These are phyloP conservation scores for Chaetothyriales sp. DNA, from an alignment of 2,329 filamentous ascomycete species.

Conservation along the genomic window DNA sequence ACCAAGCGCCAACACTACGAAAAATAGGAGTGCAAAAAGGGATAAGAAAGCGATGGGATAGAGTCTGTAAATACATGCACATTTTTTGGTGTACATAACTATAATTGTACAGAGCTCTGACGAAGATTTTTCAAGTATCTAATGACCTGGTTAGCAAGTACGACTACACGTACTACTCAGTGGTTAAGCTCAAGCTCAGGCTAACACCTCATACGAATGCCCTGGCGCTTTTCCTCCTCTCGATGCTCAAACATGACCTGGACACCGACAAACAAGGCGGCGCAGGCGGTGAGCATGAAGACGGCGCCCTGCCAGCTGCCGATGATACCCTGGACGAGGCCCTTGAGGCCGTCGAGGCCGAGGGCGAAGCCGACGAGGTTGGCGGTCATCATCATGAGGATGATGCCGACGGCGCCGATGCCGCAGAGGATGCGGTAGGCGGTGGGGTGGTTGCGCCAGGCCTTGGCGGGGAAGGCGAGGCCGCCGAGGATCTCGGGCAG, in stretches of 20 bases:
- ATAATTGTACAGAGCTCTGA: too few species aligned
- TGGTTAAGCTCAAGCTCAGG: neutral
- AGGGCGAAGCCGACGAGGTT: slow-evolving; percentile 93
- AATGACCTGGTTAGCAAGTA: neutral
- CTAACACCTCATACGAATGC: slow-evolving; percentile 70
- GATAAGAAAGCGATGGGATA: neutral
- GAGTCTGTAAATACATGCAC: neutral
- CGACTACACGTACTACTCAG: too few species aligned
- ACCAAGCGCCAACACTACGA: too few species aligned
- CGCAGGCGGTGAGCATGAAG: slow-evolving; percentile 58
- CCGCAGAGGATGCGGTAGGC: slow-evolving; percentile 68
- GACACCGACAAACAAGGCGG: slow-evolving; percentile 64
- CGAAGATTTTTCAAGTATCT: too few species aligned
- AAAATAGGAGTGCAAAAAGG: neutral
- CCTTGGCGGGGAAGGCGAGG: slow-evolving; percentile 55
- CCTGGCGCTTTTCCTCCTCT: slow-evolving; percentile 66
- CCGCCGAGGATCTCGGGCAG: slow-evolving; percentile 66
- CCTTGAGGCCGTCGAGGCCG: slow-evolving; percentile 72
- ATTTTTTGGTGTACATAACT: neutral
- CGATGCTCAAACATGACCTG: slow-evolving; percentile 96
- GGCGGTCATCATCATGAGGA: slow-evolving; percentile 89
- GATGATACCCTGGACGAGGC: slow-evolving; percentile 59
- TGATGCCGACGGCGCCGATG: slow-evolving; percentile 63
- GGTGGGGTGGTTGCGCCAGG: slow-evolving; percentile 55
- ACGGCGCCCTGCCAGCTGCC: slow-evolving; percentile 58